These are phyloP conservation scores for Trichomonascaceae sp. DNA, from an alignment of 1,139 yeast genomes.

Conservation along the genomic window DNA sequence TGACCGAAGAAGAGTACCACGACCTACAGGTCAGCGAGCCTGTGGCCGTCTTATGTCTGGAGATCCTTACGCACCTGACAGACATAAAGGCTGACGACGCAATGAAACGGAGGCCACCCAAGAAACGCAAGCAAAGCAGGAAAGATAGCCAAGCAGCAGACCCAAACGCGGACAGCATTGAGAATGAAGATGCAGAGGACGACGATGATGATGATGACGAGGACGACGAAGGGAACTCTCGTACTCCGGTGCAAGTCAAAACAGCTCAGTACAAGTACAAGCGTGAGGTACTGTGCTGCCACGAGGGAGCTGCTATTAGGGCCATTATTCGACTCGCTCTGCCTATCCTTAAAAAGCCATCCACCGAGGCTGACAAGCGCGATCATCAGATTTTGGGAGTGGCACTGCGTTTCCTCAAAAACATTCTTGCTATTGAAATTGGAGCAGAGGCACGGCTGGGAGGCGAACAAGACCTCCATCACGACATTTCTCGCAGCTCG, in stretches of 20 bases:
- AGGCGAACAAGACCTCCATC: conserved; percentile 20
- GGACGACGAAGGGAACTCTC: conserved; percentile 23
- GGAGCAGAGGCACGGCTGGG: conserved; percentile 19
- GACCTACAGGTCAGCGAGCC: neutral
- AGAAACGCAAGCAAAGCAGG: neutral
- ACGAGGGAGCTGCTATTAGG: conserved; percentile 50
- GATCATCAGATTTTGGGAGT: conserved; percentile 65
- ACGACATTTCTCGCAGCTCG: conserved; percentile 55
- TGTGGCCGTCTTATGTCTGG: neutral
- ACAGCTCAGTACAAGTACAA: conserved; percentile 46
- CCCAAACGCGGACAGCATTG: neutral
- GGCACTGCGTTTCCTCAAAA: conserved; percentile 62
- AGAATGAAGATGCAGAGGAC: neutral
- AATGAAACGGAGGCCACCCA: neutral
- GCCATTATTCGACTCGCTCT: conserved; percentile 61
- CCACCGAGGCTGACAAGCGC: conserved; percentile 47
- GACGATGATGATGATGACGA: neutral
- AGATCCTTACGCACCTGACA: neutral
- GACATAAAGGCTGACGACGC: neutral
- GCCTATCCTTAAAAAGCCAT: conserved; percentile 46
- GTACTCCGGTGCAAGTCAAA: conserved; percentile 45
- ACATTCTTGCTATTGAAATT: conserved; percentile 64
- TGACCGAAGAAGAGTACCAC: no score
- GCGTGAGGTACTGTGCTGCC: conserved; percentile 43
- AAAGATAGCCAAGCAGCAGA: neutral